Base-by-base conservation (phyloP, 257 asterid species). In the Cruciata laevipes region DNA sequence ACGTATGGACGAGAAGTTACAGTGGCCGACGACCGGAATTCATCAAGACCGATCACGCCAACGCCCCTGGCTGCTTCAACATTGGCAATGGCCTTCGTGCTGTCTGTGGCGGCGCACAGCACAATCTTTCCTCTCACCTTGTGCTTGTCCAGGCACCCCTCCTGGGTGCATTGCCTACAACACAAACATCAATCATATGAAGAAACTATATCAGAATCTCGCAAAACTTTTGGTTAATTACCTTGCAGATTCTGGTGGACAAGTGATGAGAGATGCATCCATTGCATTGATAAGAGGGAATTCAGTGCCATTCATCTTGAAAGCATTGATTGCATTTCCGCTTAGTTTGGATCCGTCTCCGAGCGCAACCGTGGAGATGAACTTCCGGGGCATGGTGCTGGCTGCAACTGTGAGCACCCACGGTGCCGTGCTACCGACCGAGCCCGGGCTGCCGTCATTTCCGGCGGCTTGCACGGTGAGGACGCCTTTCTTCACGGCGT, bases 321-420 rank as follows among this genome's bases (percentile, higher is more conserved):
- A 82, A 44, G 73, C 33, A 30, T 79, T 74, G 12, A 74, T 60
- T 0, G 78, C 38, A 33, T 71, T 79, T 1, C 86, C 82, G 27
- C 21, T 3, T 8, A 79, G 6, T 47, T 70, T 60, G 23, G 10
- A 59, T 20, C 86, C 89, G 63, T 79, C 71, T 44, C 81, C 86
- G 16, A 84, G 83, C 20, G 32, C 6, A 59, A 84, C 61, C 55
- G 69, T 75, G 53, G 75, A 42, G 68, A 65, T 63, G 57, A 84
- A 79, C 67, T 71, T 40, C 47, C 47, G 47, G 47, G 69, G 76
- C 7, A 51, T 79, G 7, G 37, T 73, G 76, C 86, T 79, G 0
- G 89, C 84, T 0, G 69, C 89, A 27, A 81, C 79, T 0, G 77
- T 68, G 51, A 84, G 61, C 21, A 84, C 25, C 89, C 89, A 84